Conservation (phyloP, 345 rosid species). For the Rhizophora apiculata region DNA sequence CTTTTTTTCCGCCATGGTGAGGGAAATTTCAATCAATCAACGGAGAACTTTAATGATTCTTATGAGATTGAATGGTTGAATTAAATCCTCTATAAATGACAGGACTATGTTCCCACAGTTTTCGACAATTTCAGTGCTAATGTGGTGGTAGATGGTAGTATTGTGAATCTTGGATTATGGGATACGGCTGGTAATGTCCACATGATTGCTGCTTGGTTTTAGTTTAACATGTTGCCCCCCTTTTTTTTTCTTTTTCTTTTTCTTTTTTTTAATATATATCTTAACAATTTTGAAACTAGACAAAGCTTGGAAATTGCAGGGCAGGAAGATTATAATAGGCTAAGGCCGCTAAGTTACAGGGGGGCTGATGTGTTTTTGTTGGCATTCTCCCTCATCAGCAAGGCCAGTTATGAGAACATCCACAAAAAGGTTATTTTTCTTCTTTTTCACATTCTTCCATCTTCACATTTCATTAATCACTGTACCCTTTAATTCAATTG, state of each 20-base stretch:
- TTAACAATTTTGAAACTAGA: conserved; percentile 6
- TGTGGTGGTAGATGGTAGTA: conserved; percentile 62
- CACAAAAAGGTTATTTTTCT: conserved; percentile 52
- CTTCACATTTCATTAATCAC: not conserved
- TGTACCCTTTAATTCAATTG: not conserved
- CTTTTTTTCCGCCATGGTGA: not conserved
- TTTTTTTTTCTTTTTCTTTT: not conserved
- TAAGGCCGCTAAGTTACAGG: conserved; percentile 78
- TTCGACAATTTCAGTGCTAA: conserved; percentile 69
- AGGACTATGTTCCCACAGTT: conserved; percentile 68
- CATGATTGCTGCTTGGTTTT: not conserved
- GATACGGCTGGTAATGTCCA: conserved; percentile 49
- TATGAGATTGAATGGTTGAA: not conserved
- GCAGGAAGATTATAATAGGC: conserved; percentile 81
- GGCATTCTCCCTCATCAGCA: conserved; percentile 75
- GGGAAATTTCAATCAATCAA: no score
- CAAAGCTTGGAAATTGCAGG: conserved; percentile 33
- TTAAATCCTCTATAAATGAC: not conserved
- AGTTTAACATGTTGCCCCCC: not conserved
- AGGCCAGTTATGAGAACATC: conserved; percentile 75
- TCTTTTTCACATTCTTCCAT: not conserved
- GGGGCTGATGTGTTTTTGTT: conserved; percentile 83
- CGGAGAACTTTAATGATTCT: no score
- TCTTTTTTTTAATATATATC: no score
- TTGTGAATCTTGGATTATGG: conserved; percentile 55